Conservation (phyloP, 2,329 filamentous ascomycete species). For the Ophiostoma ulmi region DNA sequence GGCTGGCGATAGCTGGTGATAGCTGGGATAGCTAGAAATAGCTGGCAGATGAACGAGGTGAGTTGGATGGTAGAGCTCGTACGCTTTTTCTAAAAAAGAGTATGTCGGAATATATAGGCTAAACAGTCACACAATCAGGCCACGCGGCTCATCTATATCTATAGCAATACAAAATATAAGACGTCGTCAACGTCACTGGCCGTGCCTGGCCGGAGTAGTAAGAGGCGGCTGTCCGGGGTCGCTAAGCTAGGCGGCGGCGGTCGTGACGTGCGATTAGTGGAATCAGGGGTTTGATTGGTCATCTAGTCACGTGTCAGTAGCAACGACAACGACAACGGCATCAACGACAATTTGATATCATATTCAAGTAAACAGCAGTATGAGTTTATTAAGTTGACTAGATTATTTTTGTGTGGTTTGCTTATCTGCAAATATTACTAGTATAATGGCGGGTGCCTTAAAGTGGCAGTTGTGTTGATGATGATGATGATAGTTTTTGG, state of each 20-base stretch:
- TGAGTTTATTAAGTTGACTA: too few relatives aligned
- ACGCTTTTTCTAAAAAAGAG: not conserved
- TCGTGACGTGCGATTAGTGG: constrained; percentile 20
- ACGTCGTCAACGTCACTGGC: constrained; percentile 10
- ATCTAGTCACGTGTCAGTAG: constrained; percentile 15
- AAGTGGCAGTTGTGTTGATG: too few relatives aligned
- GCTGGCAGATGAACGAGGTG: not conserved
- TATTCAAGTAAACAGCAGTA: not conserved
- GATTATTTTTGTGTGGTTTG: too few relatives aligned
- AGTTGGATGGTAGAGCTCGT: not conserved
- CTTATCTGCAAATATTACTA: not conserved
- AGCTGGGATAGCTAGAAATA: not conserved
- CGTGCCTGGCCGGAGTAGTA: constrained; percentile 11
- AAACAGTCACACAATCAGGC: not conserved
- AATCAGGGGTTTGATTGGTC: constrained; percentile 8
- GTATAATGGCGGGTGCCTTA: not conserved
- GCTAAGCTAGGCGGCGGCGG: constrained; percentile 21
- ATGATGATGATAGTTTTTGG: too few relatives aligned
- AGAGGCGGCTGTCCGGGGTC: constrained; percentile 14
- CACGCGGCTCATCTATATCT: not conserved
- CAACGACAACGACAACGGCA: too few relatives aligned
- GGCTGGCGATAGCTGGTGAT: not conserved
- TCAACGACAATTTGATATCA: not conserved
- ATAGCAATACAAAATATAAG: not conserved
- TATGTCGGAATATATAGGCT: not conserved